A percentile compares a stretch with the other conserved stretches of the same genome.
Conservation (phyloP, 148 eudicot species). For the Agrostemma githago region DNA sequence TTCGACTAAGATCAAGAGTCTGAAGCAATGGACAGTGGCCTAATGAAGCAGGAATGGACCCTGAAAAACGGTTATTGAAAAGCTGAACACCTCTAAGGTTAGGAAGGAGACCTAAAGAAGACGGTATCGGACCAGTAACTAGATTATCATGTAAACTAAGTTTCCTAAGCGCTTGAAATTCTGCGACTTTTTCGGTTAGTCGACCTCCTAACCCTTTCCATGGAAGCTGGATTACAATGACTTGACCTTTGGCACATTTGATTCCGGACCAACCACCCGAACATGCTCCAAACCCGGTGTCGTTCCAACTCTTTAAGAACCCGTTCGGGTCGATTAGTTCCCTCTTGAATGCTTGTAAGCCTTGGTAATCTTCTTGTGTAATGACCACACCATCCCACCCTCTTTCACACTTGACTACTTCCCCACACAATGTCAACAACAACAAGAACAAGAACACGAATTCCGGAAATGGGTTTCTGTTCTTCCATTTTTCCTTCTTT, state of each 20-base stretch:
- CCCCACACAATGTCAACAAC: constrained; percentile 19
- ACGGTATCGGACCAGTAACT: constrained; percentile 59
- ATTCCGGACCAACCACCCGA: constrained; percentile 79
- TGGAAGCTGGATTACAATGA: constrained; percentile 80
- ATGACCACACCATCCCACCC: constrained; percentile 73
- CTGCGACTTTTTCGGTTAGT: constrained; percentile 52
- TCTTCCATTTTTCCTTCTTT: constrained; percentile 36
- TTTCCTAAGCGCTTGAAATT: constrained; percentile 68
- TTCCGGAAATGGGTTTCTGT: constrained; percentile 11
- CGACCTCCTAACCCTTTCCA: constrained; percentile 65
- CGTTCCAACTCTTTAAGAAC: constrained; percentile 64
- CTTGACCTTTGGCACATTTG: constrained; percentile 87
- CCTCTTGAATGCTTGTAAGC: constrained; percentile 70
- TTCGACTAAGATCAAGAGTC: constrained; percentile 62
- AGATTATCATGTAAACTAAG: constrained; percentile 81
- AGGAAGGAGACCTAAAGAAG: constrained; percentile 56
- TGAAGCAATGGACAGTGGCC: constrained; percentile 57
- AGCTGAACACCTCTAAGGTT: constrained; percentile 76
- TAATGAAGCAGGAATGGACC: constrained; percentile 65
- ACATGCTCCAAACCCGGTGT: constrained; percentile 60
- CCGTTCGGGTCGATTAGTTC: constrained; percentile 65
- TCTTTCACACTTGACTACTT: constrained; percentile 27
- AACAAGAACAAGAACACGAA: constrained; percentile 22
- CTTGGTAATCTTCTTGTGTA: constrained; percentile 59
- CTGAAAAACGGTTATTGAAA: constrained; percentile 59